phyloP scores from a whole-genome alignment of 1,139 yeast species.

The Pichia terricola region DNA sequence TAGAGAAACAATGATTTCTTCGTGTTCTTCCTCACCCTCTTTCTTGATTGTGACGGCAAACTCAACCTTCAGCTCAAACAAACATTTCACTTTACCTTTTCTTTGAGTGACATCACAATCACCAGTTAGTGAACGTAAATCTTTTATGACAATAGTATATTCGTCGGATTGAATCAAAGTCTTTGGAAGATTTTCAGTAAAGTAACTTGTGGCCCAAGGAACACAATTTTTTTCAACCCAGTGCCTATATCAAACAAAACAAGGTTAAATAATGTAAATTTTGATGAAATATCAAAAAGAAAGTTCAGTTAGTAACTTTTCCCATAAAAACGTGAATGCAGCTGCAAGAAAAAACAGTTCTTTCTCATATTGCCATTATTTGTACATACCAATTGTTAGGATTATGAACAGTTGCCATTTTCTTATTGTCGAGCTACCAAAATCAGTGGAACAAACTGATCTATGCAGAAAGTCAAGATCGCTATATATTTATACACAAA shows the following conservation, averaged over 20 bases:
- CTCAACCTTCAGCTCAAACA: constrained; percentile 52
- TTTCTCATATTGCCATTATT: no score
- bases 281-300: no score
- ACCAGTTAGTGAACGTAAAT: constrained; percentile 44
- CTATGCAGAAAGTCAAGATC: no score
- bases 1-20: constrained; percentile 37
- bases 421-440: background rate
- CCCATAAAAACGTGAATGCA: background rate
- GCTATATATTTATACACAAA: background rate
- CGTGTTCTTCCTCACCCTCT: constrained; percentile 17
- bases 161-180: constrained; percentile 25
- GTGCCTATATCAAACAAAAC: constrained; percentile 38
- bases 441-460: background rate
- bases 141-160: constrained; percentile 29
- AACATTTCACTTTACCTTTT: constrained; percentile 70
- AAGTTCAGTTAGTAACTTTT: background rate
- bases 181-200: constrained; percentile 35
- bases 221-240: constrained; percentile 78
- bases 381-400: constrained; percentile 68
- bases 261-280: background rate
- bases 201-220: constrained; percentile 62
- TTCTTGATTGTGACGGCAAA: constrained; percentile 33
- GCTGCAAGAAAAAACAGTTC: no score
- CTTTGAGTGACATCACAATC: constrained; percentile 78
- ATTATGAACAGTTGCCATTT: constrained; percentile 62